Evolutionary conservation across 176 grass and related monocot species (phyloP).

Genomic region (maize (Zea mays)): DNA sequence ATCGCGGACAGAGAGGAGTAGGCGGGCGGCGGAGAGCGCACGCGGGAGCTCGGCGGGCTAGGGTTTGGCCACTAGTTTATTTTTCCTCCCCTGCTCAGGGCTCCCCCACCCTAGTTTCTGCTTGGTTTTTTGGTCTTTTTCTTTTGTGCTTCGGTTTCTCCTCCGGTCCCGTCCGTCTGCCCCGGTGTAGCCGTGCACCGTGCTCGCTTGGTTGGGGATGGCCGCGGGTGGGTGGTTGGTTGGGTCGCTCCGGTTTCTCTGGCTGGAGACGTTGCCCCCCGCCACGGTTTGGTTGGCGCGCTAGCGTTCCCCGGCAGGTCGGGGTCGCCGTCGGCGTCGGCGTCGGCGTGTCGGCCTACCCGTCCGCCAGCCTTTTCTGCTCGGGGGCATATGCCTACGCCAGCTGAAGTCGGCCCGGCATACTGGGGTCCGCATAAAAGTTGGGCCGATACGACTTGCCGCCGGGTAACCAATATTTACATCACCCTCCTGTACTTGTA

Average conservation of each 20-base stretch:
- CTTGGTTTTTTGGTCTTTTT: neutral
- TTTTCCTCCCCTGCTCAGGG: neutral
- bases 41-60: conserved; percentile 22
- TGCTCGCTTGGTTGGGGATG: neutral
- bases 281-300: neutral
- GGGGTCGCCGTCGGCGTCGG: neutral
- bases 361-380: neutral
- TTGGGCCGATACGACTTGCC: neutral
- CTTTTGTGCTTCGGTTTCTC: conserved; percentile 33
- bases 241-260: too few relatives aligned
- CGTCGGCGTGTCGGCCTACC: neutral
- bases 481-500: too few relatives aligned
- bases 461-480: neutral
- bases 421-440: neutral
- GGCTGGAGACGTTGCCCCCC: neutral
- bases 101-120: too few relatives aligned
- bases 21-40: neutral
- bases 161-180: neutral
- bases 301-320: neutral
- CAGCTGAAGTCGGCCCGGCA: conserved; percentile 1
- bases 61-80: conserved; percentile 53
- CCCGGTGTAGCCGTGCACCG: neutral
- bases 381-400: neutral
- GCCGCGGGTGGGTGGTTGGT: too few relatives aligned
- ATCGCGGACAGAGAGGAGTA: conserved; percentile 3